Base-by-base conservation (phyloP, 2,329 filamentous ascomycete species). In the Alternaria panax region DNA sequence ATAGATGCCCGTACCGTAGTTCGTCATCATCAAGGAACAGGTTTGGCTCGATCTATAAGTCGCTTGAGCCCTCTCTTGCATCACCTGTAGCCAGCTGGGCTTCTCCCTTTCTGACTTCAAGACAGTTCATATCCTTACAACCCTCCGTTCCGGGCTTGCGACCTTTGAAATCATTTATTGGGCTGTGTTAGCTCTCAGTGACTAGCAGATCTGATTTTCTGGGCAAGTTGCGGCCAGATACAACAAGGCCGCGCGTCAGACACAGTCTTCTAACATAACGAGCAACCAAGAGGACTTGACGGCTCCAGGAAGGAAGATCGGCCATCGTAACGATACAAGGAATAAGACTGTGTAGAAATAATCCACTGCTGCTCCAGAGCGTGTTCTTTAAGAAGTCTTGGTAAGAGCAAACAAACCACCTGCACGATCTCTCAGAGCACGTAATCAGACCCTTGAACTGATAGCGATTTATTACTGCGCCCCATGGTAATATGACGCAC, bases 21-120 rank as follows among this genome's bases (percentile, higher is more conserved):
- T 65, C 30, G 30, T 63, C 61, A 2, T 68, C 68, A 24, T 76
- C 72, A 4, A 73, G 55, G 59, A 77, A 76, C 42, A 78, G 72
- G 16, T 70, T 72, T 6, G 74, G 75, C 60, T 73, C 58, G 18
- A 76, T 53, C 24, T 67, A 75, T 52, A 62, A 69, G 2, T 74
- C 74, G n/a, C 57, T 68, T 0, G 64, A 60, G 6, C 71, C 73
- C 20, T 71, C 68, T 3, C 70, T 54, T 12, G 34, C 45, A 2
- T 74, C 71, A n/a, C 74, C 74, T 36, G 63, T 70, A 7, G 73
- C 50, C 9, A 74, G 63, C 55, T 71, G 59, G 1, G 70, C 70
- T 51, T 74, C 71, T 1, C 20, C 50, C 60, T 75, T 75, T 5
- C 70, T 67, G n/a, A 62, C 54, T 4, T 73, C 67, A 1, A 71